Percentiles rank a stretch among this genome's conserved stretches.
Evolutionary conservation across 768 basidiomycete genomes (phyloP).

Genomic region (Chalciporus piperatus): DNA sequence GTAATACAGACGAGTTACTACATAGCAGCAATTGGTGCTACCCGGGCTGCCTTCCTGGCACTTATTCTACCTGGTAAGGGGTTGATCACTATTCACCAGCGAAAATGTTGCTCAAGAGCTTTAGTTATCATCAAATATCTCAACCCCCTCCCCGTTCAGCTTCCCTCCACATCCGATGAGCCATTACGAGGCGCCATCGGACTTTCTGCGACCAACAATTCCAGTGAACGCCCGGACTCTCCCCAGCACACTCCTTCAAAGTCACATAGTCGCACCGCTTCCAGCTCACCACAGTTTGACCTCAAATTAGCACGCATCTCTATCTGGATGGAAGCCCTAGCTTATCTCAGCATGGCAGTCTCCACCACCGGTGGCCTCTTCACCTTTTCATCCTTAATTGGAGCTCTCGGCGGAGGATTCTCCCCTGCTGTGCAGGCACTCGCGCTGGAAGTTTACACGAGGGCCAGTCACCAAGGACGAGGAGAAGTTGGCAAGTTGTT

Average conservation of each 20-base stretch:
- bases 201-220: conserved; percentile 1
- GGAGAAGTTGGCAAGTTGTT: conserved; percentile 73
- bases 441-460: conserved; percentile 62
- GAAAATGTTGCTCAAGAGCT: not conserved
- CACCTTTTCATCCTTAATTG: conserved; percentile 45
- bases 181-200: conserved; percentile 6
- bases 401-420: conserved; percentile 62
- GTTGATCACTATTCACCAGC: not conserved
- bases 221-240: conserved; percentile 1
- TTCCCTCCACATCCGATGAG: conserved; percentile 16
- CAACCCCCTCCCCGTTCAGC: conserved; percentile 38
- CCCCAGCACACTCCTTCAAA: conserved; percentile 5
- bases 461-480: conserved; percentile 39
- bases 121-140: conserved; percentile 54
- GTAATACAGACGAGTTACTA: conserved; percentile 65
- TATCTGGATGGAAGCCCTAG: conserved; percentile 50
- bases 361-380: conserved; percentile 49
- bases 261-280: not conserved
- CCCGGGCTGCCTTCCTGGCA: conserved; percentile 54
- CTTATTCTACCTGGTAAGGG: conserved; percentile 58
- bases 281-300: conserved; percentile 58
- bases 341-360: conserved; percentile 50
- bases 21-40: conserved; percentile 51
- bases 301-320: conserved; percentile 65
- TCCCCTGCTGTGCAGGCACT: conserved; percentile 68